These are phyloP conservation scores for Periconia macrospinosa DNA, from an alignment of 2,329 filamentous ascomycete genomes.

Conservation along the genomic window DNA sequence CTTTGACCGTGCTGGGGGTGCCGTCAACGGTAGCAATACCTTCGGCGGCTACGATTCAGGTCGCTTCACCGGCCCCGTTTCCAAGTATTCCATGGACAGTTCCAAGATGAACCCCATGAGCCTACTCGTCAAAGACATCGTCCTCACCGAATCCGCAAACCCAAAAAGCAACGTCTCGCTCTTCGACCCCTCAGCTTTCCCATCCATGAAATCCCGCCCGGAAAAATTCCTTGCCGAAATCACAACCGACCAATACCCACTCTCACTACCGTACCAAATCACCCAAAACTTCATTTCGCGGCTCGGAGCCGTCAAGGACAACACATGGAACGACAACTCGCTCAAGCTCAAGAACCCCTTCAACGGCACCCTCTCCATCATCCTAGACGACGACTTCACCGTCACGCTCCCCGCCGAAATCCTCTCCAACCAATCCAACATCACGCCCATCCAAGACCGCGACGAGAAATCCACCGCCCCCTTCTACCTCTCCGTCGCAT, in stretches of 20 bases:
- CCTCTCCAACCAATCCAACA: slow-evolving; percentile 42
- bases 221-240: slow-evolving; percentile 44
- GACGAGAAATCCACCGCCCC: slow-evolving; percentile 28
- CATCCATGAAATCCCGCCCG: slow-evolving; percentile 32
- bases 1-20: slow-evolving; percentile 45
- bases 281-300: slow-evolving; percentile 45
- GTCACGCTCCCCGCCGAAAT: slow-evolving; percentile 44
- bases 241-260: slow-evolving; percentile 47
- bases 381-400: slow-evolving; percentile 44
- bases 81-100: slow-evolving; percentile 37
- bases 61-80: slow-evolving; percentile 41
- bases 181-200: slow-evolving; percentile 34
- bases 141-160: slow-evolving; percentile 34
- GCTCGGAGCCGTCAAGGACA: slow-evolving; percentile 38
- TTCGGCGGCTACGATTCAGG: slow-evolving; percentile 51
- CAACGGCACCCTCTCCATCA: slow-evolving; percentile 45
- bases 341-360: slow-evolving; percentile 41
- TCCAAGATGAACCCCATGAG: slow-evolving; percentile 38
- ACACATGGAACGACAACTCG: slow-evolving; percentile 42
- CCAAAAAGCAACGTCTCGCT: slow-evolving; percentile 37
- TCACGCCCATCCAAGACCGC: slow-evolving; percentile 39
- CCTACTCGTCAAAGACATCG: slow-evolving; percentile 44
- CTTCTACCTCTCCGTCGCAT: slow-evolving; percentile 45
- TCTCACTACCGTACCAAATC: slow-evolving; percentile 45
- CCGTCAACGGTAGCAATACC: slow-evolving; percentile 46